A percentile compares a stretch with the other conserved stretches of the same genome.
Conservation (phyloP, 805 yeast genomes). For the Millerago galiae region DNA sequence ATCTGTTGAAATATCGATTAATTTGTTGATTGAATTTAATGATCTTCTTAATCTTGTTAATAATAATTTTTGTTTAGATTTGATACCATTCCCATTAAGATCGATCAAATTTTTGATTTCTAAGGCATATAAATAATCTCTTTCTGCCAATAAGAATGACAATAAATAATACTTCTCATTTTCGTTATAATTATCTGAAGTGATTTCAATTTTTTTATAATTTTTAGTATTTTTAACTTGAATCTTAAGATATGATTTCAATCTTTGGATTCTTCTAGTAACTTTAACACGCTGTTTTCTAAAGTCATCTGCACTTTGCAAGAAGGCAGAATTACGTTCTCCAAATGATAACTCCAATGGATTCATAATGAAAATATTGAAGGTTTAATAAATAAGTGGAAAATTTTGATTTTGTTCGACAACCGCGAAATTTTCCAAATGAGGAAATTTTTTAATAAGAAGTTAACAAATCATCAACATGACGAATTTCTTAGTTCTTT, state of each 20-base stretch:
- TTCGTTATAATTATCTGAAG: conserved; percentile 40
- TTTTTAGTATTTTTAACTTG: conserved; percentile 62
- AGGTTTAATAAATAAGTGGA: not conserved
- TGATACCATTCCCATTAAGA: conserved; percentile 30
- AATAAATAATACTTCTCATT: conserved; percentile 52
- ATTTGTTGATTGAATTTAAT: conserved; percentile 33
- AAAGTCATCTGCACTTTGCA: conserved; percentile 64
- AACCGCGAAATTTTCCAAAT: conserved; percentile 5
- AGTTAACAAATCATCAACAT: not conserved
- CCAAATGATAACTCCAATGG: conserved; percentile 34
- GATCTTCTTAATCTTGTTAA: conserved; percentile 66
- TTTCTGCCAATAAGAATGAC: conserved; percentile 64
- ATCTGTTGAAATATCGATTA: conserved; percentile 32
- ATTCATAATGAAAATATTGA: too few species aligned
- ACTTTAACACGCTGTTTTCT: conserved; percentile 59
- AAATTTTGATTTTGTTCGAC: not conserved
- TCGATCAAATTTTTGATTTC: conserved; percentile 54
- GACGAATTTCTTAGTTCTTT: conserved; percentile 12
- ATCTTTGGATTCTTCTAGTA: conserved; percentile 51
- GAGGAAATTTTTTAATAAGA: not conserved
- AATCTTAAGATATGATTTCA: conserved; percentile 59
- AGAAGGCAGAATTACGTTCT: conserved; percentile 53
- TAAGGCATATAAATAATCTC: conserved; percentile 65
- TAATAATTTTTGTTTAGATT: conserved; percentile 42
- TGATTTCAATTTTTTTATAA: conserved; percentile 44